Evolutionary conservation across 225 moss, liverwort and hornwort species (phyloP), one percentile per base, ranked within the genome.

Genomic region (Climacium dendroides): DNA sequence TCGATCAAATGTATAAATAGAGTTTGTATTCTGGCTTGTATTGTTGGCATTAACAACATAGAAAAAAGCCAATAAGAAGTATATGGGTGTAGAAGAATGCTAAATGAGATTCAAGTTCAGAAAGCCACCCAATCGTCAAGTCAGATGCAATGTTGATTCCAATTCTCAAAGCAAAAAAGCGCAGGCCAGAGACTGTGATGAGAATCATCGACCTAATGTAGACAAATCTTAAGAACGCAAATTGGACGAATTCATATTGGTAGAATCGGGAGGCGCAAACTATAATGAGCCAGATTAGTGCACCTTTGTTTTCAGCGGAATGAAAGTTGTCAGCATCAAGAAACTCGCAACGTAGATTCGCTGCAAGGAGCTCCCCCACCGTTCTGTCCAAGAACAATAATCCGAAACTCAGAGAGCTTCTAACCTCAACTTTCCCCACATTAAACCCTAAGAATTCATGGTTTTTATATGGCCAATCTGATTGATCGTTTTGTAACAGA

Each of bases 271-370:
- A 66, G 43, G 57, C 26, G 50, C 74, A 62, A 54, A 29, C 65
- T 19, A 78, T 78, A 77, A 48, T 54, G 43, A 58, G 84, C 47
- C 64, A 84, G 55, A 72, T 35, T 28, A 50, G 57, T 74, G 59
- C 74, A 94, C 95, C 95, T 95, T 94, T 99, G 87, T 94, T 96
- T 48, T 92, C 92, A 83, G 69, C 85, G 4, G 96, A 89, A 87
- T 99, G 99, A 84, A 94, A 96, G 74, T 95, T 91, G 82, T 99
- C 99, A 9, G 94, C 97, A 86, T 99, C 99, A 13, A 95, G 83
- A 85, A 96, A 99, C 64, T 91, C 80, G 57, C 95, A 97, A 8
- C 60, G 54, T 23, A 96, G 66, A 34, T 63, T 84, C 78, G 89
- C 87, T 82, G 94, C 88, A 55, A 97, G 93, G 85, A 94, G 92